phyloP scores from a whole-genome alignment of 208 protist genomes.

The Balamuthia mandrillaris region DNA sequence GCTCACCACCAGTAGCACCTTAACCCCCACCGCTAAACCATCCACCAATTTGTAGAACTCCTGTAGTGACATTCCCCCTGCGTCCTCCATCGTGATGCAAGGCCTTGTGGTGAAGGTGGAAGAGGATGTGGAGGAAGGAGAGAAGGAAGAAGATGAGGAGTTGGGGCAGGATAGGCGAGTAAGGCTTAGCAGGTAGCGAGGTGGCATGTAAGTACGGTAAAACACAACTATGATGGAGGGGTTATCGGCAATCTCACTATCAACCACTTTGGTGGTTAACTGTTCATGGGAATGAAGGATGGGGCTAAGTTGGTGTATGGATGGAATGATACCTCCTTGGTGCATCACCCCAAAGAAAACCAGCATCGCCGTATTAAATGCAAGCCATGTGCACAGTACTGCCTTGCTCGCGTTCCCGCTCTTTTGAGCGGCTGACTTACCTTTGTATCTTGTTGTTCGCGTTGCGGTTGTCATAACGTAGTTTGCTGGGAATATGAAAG shows the following conservation, averaged over 20 bases:
- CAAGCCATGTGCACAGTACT: background rate
- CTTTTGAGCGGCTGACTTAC: background rate
- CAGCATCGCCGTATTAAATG: constrained; percentile 1
- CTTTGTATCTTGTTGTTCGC: background rate
- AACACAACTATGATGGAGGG: background rate
- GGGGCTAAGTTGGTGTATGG: background rate
- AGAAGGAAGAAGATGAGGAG: background rate
- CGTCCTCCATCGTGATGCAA: background rate
- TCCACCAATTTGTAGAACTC: background rate
- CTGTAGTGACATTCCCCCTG: background rate
- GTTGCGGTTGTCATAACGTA: background rate
- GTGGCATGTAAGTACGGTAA: constrained; percentile 24
- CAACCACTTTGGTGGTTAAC: background rate
- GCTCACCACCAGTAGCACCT: background rate
- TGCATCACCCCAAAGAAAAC: constrained; percentile 28
- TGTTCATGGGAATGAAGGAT: background rate
- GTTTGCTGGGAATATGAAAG: background rate
- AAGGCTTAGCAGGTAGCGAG: background rate
- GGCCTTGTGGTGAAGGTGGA: background rate
- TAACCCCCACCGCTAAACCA: background rate
- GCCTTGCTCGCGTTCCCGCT: background rate
- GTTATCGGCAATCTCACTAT: background rate
- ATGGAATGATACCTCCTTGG: constrained; percentile 16
- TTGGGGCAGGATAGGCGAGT: background rate
- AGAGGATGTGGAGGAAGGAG: background rate